A percentile compares a stretch with the other conserved stretches of the same genome.
phyloP scores from a whole-genome alignment of 768 basidiomycete species.

The Suillus decipiens region DNA sequence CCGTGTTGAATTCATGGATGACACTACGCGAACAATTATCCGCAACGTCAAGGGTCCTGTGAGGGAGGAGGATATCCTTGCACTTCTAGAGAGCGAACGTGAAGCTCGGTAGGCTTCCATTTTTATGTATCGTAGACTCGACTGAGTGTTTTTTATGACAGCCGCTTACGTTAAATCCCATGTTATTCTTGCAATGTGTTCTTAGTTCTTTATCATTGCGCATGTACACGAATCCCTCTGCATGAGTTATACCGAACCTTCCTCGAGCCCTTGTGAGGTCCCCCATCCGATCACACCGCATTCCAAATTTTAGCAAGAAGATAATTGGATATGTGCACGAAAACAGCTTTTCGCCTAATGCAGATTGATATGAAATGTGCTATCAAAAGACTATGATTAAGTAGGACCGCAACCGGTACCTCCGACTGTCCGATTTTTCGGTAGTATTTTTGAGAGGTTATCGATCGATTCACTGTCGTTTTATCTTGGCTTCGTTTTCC shows the following conservation, averaged over 20 bases:
- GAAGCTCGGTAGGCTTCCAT: conserved; percentile 79
- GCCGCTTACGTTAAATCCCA: conserved; percentile 9
- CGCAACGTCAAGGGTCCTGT: conserved; percentile 99
- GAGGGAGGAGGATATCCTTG: conserved; percentile 92
- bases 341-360: conserved; percentile 6
- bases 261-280: not conserved
- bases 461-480: not conserved
- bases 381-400: not conserved
- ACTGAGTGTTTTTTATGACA: not conserved
- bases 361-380: not conserved
- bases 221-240: conserved; percentile 11
- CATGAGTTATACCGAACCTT: conserved; percentile 6
- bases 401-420: not conserved
- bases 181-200: conserved; percentile 7
- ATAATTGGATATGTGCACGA: not conserved
- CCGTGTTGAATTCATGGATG: conserved; percentile 99
- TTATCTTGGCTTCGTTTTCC: not conserved
- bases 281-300: not conserved
- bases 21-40: conserved; percentile 92
- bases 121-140: not conserved
- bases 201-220: conserved; percentile 6
- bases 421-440: not conserved
- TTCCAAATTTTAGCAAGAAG: not conserved
- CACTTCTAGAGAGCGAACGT: conserved; percentile 96
- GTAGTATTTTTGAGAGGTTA: not conserved